phyloP scores from a whole-genome alignment of 306 rosid genomes.

The Crotalaria pallida region DNA sequence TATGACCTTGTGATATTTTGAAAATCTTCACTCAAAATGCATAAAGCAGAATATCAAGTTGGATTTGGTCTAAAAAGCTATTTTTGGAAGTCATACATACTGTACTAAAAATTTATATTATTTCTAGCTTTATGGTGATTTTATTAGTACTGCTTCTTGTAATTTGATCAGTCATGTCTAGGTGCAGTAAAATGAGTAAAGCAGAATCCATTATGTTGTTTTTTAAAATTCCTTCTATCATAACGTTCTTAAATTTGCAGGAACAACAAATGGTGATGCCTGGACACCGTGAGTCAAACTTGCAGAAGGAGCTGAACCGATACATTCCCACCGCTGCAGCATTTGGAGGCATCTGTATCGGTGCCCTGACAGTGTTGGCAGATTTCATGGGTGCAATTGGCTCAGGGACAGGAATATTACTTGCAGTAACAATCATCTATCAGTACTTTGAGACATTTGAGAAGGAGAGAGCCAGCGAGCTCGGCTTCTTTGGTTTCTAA shows the following conservation, averaged over 20 bases:
- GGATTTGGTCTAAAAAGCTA: neutral
- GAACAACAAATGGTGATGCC: slow-evolving; percentile 99
- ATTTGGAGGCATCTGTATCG: slow-evolving; percentile 88
- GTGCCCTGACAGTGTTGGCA: slow-evolving; percentile 87
- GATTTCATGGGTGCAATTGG: slow-evolving; percentile 98
- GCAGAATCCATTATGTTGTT: neutral
- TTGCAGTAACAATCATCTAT: slow-evolving; percentile 88
- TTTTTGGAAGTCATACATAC: neutral
- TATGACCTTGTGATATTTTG: neutral
- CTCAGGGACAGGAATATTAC: slow-evolving; percentile 83
- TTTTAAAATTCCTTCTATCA: neutral
- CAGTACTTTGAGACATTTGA: slow-evolving; percentile 90
- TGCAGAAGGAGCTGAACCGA: slow-evolving; percentile 82
- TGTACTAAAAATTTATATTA: neutral
- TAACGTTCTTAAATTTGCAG: slow-evolving; percentile 38
- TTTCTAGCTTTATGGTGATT: neutral
- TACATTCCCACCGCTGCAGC: slow-evolving; percentile 95
- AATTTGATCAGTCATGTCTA: neutral
- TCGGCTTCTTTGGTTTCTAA: slow-evolving; percentile 85
- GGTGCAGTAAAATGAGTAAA: neutral
- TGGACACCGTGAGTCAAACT: slow-evolving; percentile 87
- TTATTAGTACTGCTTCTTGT: neutral
- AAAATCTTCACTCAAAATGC: neutral
- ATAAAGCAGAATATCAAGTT: neutral
- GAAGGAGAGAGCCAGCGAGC: slow-evolving; percentile 89